These are phyloP conservation scores for Amanita muscaria DNA, from an alignment of 768 basidiomycete species.

Conservation along the genomic window DNA sequence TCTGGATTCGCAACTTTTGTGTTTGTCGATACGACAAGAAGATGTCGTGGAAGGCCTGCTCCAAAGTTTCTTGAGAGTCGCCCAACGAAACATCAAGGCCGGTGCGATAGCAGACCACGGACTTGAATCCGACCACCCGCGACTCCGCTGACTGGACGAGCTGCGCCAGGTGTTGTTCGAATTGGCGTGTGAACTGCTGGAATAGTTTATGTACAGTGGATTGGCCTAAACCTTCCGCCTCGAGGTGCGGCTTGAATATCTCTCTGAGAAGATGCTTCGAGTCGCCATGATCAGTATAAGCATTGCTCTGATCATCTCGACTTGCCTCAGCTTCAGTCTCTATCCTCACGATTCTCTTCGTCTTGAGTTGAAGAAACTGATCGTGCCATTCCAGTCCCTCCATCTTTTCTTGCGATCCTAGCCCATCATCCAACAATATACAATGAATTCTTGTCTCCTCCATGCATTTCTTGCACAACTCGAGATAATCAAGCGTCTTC, in stretches of 20 bases:
- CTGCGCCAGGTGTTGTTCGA: conserved; percentile 28
- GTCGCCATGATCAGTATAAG: conserved; percentile 15
- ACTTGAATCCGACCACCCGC: conserved; percentile 64
- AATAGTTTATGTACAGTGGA: conserved; percentile 20
- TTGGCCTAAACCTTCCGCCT: not conserved
- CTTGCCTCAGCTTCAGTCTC: conserved; percentile 66
- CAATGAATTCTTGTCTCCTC: conserved; percentile 50
- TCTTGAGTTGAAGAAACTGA: conserved; percentile 40
- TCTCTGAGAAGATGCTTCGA: not conserved
- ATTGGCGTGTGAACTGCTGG: conserved; percentile 24
- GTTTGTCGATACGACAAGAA: conserved; percentile 26
- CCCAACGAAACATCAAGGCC: conserved; percentile 47
- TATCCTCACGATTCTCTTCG: conserved; percentile 58
- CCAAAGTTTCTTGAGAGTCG: conserved; percentile 19
- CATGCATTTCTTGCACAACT: conserved; percentile 51
- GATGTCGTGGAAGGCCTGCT: conserved; percentile 23
- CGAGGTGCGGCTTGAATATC: not conserved
- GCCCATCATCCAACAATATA: conserved; percentile 67
- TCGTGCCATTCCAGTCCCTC: conserved; percentile 57
- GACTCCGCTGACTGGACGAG: conserved; percentile 28
- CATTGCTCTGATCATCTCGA: conserved; percentile 1
- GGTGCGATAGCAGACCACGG: conserved; percentile 69
- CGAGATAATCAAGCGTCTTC: conserved; percentile 35
- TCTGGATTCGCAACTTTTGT: conserved; percentile 40
- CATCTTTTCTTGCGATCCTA: conserved; percentile 39